Evolutionary conservation across 2,329 filamentous ascomycete genomes (phyloP).

Genomic region (Didymosphaeria variabile): DNA sequence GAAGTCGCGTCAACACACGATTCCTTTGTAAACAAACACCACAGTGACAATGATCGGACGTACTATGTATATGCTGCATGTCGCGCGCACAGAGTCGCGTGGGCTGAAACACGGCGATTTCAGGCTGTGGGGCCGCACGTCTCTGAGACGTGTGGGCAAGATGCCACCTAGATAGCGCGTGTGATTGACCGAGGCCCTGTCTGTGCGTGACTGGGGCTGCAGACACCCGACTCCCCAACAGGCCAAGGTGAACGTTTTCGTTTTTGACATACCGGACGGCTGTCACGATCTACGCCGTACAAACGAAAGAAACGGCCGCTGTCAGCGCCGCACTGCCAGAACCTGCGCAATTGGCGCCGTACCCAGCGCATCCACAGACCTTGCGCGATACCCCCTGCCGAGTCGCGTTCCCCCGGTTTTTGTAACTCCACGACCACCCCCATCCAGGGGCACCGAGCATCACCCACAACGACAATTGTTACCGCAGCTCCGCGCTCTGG

Average conservation of each 20-base stretch:
- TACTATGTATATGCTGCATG: no score
- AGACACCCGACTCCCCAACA: constrained; percentile 6
- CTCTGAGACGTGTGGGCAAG: neutral
- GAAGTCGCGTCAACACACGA: neutral
- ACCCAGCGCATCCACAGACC: neutral
- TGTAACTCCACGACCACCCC: neutral
- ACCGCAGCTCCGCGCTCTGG: neutral
- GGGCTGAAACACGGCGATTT: constrained; percentile 4
- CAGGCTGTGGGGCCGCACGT: constrained; percentile 10
- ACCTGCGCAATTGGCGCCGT: constrained; percentile 11
- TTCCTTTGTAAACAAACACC: neutral
- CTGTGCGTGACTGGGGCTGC: constrained; percentile 12
- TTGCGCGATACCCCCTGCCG: constrained; percentile 4
- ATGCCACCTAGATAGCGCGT: neutral
- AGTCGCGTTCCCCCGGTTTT: constrained; percentile 1
- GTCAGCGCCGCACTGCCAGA: neutral
- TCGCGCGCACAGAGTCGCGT: neutral
- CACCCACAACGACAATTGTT: neutral
- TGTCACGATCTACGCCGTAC: neutral
- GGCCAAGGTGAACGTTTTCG: constrained; percentile 8
- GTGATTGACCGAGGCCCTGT: constrained; percentile 4
- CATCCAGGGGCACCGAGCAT: neutral
- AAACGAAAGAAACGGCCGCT: neutral
- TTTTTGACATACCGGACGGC: neutral
- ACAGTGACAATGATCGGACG: no score